Conservation (phyloP, 148 eudicot species). For the Polygonum aviculare region DNA sequence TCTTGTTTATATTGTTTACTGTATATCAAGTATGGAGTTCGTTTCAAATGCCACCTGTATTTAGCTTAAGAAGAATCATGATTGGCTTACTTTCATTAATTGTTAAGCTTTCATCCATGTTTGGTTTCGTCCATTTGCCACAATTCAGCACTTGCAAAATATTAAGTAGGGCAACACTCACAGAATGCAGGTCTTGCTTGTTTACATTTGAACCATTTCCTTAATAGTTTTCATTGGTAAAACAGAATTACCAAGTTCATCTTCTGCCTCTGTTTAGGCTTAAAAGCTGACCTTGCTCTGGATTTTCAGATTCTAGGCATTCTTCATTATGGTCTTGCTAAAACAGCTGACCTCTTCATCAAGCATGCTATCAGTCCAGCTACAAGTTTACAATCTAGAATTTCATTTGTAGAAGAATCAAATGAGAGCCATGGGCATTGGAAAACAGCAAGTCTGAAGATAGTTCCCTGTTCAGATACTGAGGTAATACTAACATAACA, state of each 20-base stretch:
- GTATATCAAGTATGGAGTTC: background rate
- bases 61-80: background rate
- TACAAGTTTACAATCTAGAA: constrained; percentile 27
- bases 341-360: constrained; percentile 70
- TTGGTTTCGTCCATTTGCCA: background rate
- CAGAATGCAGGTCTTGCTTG: background rate
- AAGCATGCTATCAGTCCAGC: constrained; percentile 62
- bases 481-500: constrained; percentile 29
- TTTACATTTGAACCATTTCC: background rate
- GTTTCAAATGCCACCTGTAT: background rate
- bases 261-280: background rate
- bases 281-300: background rate
- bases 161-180: background rate
- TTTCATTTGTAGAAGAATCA: constrained; percentile 42
- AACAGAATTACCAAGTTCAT: background rate
- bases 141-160: background rate
- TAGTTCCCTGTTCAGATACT: constrained; percentile 32
- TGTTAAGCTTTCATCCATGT: background rate
- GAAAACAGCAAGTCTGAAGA: constrained; percentile 45
- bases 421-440: constrained; percentile 25
- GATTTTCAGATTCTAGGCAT: constrained; percentile 56
- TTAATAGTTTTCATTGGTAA: background rate
- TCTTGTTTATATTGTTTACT: background rate
- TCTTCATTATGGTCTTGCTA: constrained; percentile 81
- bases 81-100: background rate